phyloP scores from a whole-genome alignment of 202 grass and related monocot genomes.

The Schoenoplectus tabernaemontani region DNA sequence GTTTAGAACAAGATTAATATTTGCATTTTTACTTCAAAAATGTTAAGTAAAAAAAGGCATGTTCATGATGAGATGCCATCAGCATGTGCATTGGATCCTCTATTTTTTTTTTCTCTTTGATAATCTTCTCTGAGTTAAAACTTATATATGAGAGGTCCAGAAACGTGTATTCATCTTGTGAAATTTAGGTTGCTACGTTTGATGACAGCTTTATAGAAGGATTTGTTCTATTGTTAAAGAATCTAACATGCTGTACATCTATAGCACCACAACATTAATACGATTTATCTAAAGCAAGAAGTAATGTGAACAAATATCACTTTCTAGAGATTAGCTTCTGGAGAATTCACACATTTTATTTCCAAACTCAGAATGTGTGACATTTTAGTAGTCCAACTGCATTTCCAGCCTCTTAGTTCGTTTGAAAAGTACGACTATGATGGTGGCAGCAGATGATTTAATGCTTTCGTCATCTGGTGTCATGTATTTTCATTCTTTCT shows the following conservation, averaged over 20 bases:
- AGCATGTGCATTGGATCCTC: not conserved
- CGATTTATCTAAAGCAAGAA: not conserved
- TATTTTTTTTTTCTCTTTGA: not conserved
- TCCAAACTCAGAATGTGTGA: conserved; percentile 6
- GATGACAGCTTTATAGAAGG: not conserved
- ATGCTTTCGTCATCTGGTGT: conserved; percentile 7
- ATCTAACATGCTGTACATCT: not conserved
- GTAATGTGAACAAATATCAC: not conserved
- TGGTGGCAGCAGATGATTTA: not conserved
- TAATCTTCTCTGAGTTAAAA: not conserved
- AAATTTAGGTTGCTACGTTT: not conserved
- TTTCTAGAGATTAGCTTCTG: not conserved
- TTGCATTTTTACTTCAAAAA: not conserved
- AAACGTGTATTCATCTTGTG: not conserved
- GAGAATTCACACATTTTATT: not conserved
- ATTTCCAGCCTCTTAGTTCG: not conserved
- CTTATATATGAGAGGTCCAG: not conserved
- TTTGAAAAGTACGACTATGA: conserved; percentile 8
- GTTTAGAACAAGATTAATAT: not conserved
- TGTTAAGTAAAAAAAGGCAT: not conserved
- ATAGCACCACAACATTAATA: not conserved
- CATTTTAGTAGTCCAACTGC: not conserved
- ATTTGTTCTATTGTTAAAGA: not conserved
- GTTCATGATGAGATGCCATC: not conserved
- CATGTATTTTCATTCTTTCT: not conserved